Percentiles rank a stretch among this genome's conserved stretches.
phyloP scores from a whole-genome alignment of 257 asterid genomes.

The Leonotis leonurus region DNA sequence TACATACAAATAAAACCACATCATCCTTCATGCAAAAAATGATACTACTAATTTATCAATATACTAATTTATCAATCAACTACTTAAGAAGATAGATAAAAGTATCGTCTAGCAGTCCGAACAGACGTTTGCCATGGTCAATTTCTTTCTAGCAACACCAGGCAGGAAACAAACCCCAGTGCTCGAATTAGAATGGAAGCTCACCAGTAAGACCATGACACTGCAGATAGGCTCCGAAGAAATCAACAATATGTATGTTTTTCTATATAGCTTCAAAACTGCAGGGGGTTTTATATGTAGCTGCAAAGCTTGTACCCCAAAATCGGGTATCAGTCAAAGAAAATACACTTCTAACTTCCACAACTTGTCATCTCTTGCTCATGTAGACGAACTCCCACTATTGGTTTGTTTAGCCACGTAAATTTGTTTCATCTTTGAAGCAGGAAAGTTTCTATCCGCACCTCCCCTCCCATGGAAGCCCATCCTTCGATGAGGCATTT shows the following conservation, averaged over 20 bases:
- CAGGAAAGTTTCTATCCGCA: slow-evolving; percentile 46
- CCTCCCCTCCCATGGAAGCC: slow-evolving; percentile 70
- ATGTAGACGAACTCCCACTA: slow-evolving; percentile 37
- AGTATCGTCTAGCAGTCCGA: not conserved
- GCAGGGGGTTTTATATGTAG: too few relatives aligned
- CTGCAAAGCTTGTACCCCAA: not conserved
- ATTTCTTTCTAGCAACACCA: slow-evolving; percentile 2
- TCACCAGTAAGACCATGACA: not conserved
- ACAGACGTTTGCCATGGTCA: not conserved
- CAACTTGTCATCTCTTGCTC: slow-evolving; percentile 17
- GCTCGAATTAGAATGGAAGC: not conserved
- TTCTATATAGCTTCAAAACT: slow-evolving; percentile 13
- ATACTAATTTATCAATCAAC: slow-evolving; percentile 8
- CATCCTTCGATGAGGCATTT: slow-evolving; percentile 65
- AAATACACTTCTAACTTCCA: not conserved
- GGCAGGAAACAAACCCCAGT: not conserved
- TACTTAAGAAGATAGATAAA: not conserved
- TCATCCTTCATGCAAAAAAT: not conserved
- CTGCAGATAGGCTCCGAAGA: slow-evolving; percentile 2
- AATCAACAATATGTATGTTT: slow-evolving; percentile 4
- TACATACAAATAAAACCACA: not conserved
- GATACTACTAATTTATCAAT: not conserved
- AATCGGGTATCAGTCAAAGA: slow-evolving; percentile 13
- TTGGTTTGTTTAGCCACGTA: slow-evolving; percentile 78
- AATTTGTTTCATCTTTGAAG: slow-evolving; percentile 70